Evolutionary conservation across 176 grass and related monocot species (phyloP).

Genomic region (Bolboschoenus planiculmis): DNA sequence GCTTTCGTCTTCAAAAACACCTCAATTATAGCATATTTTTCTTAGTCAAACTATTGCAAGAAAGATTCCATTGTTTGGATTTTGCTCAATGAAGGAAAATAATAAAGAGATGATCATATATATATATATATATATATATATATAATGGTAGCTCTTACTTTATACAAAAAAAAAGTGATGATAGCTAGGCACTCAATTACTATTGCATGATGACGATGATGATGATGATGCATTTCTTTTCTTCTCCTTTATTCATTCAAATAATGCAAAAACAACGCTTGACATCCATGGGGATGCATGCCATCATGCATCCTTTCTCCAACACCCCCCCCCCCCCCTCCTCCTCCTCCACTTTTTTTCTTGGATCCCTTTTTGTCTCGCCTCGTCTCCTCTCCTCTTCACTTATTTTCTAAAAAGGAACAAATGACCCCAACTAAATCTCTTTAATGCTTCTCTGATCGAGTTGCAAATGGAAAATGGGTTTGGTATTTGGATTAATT

Average conservation of each 20-base stretch:
- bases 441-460: no score
- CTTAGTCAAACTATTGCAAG: conserved; percentile 17
- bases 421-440: neutral
- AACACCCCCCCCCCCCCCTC: neutral
- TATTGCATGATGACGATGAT: conserved; percentile 21
- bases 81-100: conserved; percentile 12
- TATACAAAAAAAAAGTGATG: neutral
- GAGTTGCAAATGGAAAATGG: no score
- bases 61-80: conserved; percentile 14
- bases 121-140: no score
- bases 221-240: neutral
- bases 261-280: conserved; percentile 14
- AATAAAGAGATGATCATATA: neutral
- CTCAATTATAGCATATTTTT: conserved; percentile 18
- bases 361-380: conserved; percentile 25
- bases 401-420: neutral
- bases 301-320: conserved; percentile 15
- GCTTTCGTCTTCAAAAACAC: conserved; percentile 18
- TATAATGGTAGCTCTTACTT: neutral
- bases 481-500: neutral
- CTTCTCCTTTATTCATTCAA: neutral
- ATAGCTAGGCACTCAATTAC: neutral
- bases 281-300: neutral
- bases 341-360: no score
- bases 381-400: conserved; percentile 1